phyloP scores from a whole-genome alignment of 2,329 filamentous ascomycete species.

The Cercospora nicotianae region DNA sequence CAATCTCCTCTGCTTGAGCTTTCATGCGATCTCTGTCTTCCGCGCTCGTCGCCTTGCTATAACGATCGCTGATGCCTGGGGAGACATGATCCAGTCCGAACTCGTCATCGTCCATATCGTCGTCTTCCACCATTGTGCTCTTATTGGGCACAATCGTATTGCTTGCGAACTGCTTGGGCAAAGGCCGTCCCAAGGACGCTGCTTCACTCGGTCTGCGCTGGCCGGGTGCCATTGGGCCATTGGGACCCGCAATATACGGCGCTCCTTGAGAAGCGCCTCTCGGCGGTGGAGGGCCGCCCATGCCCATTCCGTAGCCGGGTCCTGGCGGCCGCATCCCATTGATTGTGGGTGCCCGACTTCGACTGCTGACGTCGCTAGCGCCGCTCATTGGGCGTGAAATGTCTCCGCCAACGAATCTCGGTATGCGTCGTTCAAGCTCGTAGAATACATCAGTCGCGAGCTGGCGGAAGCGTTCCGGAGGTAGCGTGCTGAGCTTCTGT shows the following conservation, averaged over 20 bases:
- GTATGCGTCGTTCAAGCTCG: constrained; percentile 87
- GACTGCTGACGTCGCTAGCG: constrained; percentile 47
- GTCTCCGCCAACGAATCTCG: constrained; percentile 71
- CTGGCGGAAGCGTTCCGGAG: constrained; percentile 82
- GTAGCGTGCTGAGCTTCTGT: constrained; percentile 88
- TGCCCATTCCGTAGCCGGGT: constrained; percentile 24
- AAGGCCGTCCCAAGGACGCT: constrained; percentile 63
- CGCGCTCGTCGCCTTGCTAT: constrained; percentile 39
- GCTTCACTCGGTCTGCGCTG: constrained; percentile 40
- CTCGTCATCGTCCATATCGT: constrained; percentile 55
- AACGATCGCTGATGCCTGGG: constrained; percentile 21
- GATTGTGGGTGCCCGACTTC: constrained; percentile 33
- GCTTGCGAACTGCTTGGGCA: constrained; percentile 86
- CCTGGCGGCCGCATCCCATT: constrained; percentile 41
- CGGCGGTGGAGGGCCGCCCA: constrained; percentile 33
- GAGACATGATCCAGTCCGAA: constrained; percentile 33
- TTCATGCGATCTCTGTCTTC: constrained; percentile 68
- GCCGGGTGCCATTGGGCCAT: constrained; percentile 47
- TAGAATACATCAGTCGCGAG: constrained; percentile 94
- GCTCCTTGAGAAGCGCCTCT: constrained; percentile 27
- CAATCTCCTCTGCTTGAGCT: constrained; percentile 77
- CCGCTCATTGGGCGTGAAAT: constrained; percentile 69
- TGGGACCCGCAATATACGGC: constrained; percentile 31
- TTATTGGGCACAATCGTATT: constrained; percentile 98
- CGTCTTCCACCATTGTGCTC: constrained; percentile 95